Evolutionary conservation across 305 asterid genomes (phyloP).

Genomic region (Ajuga reptans): DNA sequence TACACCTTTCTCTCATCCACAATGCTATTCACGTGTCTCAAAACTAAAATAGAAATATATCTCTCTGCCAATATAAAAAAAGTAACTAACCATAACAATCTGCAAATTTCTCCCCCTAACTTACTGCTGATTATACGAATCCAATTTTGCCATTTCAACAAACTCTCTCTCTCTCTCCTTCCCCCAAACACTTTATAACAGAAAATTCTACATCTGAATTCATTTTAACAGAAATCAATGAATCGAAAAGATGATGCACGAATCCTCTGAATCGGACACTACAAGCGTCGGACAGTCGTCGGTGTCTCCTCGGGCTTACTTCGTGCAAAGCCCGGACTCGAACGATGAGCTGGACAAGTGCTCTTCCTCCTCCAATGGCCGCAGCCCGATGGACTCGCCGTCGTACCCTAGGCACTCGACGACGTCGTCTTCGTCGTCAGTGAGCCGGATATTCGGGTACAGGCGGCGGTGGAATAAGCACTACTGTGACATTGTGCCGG

Average conservation of each 20-base stretch:
- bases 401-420: slow-evolving; percentile 32
- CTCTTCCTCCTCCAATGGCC: slow-evolving; percentile 26
- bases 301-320: slow-evolving; percentile 42
- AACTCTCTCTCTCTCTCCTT: background rate
- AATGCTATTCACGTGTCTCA: background rate
- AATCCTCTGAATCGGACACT: slow-evolving; percentile 39
- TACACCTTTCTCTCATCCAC: background rate
- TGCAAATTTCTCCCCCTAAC: background rate
- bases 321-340: slow-evolving; percentile 62
- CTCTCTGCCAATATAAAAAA: too few species aligned
- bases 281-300: slow-evolving; percentile 40
- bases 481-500: slow-evolving; percentile 27
- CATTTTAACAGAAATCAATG: too few species aligned
- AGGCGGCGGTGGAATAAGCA: slow-evolving; percentile 37
- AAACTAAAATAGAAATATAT: too few species aligned
- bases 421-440: slow-evolving; percentile 36
- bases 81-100: background rate
- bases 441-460: slow-evolving; percentile 40
- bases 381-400: slow-evolving; percentile 40
- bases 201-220: too few species aligned
- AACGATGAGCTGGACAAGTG: slow-evolving; percentile 32
- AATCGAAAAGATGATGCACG: slow-evolving; percentile 36
- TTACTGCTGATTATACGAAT: slow-evolving; percentile 18
- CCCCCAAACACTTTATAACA: background rate
- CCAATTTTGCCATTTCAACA: background rate